These are phyloP conservation scores for Phytophthora ramorum DNA, from an alignment of 352 stramenopile genomes.

Conservation along the genomic window DNA sequence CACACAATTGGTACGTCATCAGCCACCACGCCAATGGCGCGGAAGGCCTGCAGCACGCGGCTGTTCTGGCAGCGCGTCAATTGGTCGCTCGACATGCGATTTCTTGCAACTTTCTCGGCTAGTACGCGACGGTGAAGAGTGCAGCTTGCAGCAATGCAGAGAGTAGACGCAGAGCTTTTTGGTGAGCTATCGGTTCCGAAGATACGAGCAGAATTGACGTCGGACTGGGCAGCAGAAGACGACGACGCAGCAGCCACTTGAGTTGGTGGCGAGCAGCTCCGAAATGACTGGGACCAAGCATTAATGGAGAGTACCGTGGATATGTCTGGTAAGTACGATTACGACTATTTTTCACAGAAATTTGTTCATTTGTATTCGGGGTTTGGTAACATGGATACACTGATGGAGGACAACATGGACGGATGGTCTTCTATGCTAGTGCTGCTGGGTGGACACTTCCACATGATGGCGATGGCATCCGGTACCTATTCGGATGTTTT, in stretches of 20 bases:
- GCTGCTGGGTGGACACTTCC: neutral
- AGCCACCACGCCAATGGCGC: conserved; percentile 90
- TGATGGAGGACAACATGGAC: conserved; percentile 1
- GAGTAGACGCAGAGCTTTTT: conserved; percentile 9
- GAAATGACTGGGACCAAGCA: conserved; percentile 67
- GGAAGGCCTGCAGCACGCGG: conserved; percentile 87
- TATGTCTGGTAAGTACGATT: neutral
- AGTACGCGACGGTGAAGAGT: neutral
- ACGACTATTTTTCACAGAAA: neutral
- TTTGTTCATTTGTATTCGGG: neutral
- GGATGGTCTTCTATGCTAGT: conserved; percentile 17
- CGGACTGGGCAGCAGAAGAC: conserved; percentile 4
- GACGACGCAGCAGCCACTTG: conserved; percentile 9
- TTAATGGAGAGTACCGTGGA: conserved; percentile 1
- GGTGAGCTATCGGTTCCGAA: neutral
- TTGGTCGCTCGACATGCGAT: conserved; percentile 34
- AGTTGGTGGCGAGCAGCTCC: conserved; percentile 18
- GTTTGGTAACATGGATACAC: conserved; percentile 17
- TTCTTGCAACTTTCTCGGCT: conserved; percentile 12
- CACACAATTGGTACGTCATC: conserved; percentile 89
- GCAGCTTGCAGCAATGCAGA: conserved; percentile 17
- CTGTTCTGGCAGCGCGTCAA: conserved; percentile 71
- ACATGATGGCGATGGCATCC: neutral
- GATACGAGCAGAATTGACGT: conserved; percentile 12
- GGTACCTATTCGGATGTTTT: conserved; percentile 33